Base-by-base conservation (phyloP, 2,329 filamentous ascomycete genomes). In the Cercospora brassicicola region DNA sequence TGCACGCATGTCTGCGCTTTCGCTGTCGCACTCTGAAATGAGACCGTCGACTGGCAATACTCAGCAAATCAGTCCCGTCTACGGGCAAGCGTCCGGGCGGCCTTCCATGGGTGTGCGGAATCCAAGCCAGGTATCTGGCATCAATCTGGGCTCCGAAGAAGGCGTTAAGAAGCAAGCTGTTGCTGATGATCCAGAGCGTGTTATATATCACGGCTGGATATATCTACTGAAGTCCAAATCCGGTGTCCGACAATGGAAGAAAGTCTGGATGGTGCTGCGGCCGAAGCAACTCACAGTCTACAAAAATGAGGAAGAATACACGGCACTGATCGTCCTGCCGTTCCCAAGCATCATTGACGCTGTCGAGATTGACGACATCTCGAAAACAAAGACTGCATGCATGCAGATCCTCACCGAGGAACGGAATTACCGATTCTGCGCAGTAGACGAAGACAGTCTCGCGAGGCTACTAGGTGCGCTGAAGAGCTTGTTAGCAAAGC, bases 351-450 rank as follows among this genome's bases (percentile, higher is more conserved):
- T 99, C 63, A 90, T 98, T 74, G 92, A 96, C 73, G 94, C 92
- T 1, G 94, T 97, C 23, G 95, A 98, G 76, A 92, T 97, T 64
- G 93, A 98, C 73, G 90, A 94, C 0, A 83, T 96, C 70, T 94
- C 91, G 75, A 90, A 87, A 76, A 95, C 89, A 73, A 97, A 97
- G 82, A 86, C 85, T 57, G 89, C 91, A 77, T 98, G 95, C 79
- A 85, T 98, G 78, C 94, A 98, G 80, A 87, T 98, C 74, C 97
- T 99, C 76, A 92, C 91, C 39, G 94, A 97, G 75, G 94, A 98
- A 77, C 95, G 83, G 70, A 84, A 83, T 74, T 83, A 83, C 69
- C 79, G 83, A 11, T 83, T 85, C 73, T 84, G 82, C 71, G 82
- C 93, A 0, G 84, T 87, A 20, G 89, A 92, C 75, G 95, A 99